Base-by-base conservation (phyloP, 768 basidiomycete genomes). In the Mycena galopus region DNA sequence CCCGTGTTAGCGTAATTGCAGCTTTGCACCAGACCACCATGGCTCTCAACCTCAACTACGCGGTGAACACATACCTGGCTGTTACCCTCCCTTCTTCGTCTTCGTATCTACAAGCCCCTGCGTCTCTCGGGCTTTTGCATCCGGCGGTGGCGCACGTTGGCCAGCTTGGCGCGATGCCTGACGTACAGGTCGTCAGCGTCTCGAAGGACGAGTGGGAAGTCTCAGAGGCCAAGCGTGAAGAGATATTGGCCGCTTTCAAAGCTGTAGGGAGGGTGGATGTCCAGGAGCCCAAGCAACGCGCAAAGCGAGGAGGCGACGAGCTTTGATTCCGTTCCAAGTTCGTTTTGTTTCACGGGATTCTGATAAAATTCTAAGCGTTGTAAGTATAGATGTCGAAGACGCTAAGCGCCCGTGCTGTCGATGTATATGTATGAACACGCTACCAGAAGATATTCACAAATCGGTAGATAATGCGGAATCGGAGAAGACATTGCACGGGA, bases 121-220 rank as follows among this genome's bases (percentile, higher is more conserved):
- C 79, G 30, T 73, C 76, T 11, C 78, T 88, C 16, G 67, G 63
- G 35, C 72, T 75, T 21, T 71, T 80, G 17, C 84, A 85, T 73
- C 80, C 85, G 0, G 76, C 81, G 14, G 69, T 87, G 57, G 77
- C 76, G 0, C 78, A 85, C 64, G 78, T 86, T 2, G 86, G 87
- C 7, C 81, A 80, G 50, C 85, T 87, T 21, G 87, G 86, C 23
- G 77, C 80, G 67, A 72, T 88, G 69, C 67, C 78, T 19, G 86
- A 87, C 71, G 85, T 87, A 19, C 87, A 86, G 67, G 75, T 87
- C n/a, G 78, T 87, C 67, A 83, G 85, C 78, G 79, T 86, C 5
- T 82, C 86, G 3, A 85, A 84, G 64, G 74, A 69, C 1, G 77
- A 81, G 39, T 87, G 86, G 87, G 77, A 77, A 32, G 60, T 64